Percentiles rank a stretch among this genome's conserved stretches.
These are phyloP conservation scores for Andrographis paniculata DNA, from an alignment of 305 asterid genomes.

Conservation along the genomic window DNA sequence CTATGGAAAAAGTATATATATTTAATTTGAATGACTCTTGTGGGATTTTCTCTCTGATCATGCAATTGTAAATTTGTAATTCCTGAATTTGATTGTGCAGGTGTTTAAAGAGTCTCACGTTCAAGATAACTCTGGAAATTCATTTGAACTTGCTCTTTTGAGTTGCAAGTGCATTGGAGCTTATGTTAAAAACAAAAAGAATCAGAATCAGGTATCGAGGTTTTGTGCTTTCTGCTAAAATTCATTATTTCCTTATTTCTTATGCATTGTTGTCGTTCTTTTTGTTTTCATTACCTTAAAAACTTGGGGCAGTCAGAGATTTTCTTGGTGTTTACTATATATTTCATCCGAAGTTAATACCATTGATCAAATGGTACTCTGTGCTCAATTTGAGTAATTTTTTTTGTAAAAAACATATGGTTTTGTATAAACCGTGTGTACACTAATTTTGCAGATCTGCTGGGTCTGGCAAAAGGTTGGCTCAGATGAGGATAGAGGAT, in stretches of 20 bases:
- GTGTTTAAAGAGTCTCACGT: slow-evolving; percentile 47
- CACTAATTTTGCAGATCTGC: slow-evolving; percentile 54
- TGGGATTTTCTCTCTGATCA: background rate
- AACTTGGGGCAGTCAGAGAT: no score
- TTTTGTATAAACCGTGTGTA: background rate
- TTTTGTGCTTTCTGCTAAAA: no score
- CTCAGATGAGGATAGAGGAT: slow-evolving; percentile 67
- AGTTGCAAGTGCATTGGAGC: slow-evolving; percentile 71
- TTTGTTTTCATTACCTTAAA: no score
- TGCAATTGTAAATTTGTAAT: slow-evolving; percentile 6
- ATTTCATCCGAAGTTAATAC: no score
- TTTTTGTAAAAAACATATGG: background rate
- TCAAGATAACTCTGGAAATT: slow-evolving; percentile 31
- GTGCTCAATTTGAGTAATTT: background rate
- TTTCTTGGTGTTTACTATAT: no score
- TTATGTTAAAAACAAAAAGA: slow-evolving; percentile 56
- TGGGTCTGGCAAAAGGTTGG: slow-evolving; percentile 86
- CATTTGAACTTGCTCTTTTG: slow-evolving; percentile 49
- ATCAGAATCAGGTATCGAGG: slow-evolving; percentile 51
- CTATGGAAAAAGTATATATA: no score
- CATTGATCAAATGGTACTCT: no score
- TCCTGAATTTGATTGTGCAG: slow-evolving; percentile 20
- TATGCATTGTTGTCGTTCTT: no score
- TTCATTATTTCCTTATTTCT: no score
- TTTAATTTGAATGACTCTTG: background rate